Evolutionary conservation across 768 basidiomycete genomes (phyloP), one percentile per base, ranked within the genome.

Genomic region (Auricularia sp.): DNA sequence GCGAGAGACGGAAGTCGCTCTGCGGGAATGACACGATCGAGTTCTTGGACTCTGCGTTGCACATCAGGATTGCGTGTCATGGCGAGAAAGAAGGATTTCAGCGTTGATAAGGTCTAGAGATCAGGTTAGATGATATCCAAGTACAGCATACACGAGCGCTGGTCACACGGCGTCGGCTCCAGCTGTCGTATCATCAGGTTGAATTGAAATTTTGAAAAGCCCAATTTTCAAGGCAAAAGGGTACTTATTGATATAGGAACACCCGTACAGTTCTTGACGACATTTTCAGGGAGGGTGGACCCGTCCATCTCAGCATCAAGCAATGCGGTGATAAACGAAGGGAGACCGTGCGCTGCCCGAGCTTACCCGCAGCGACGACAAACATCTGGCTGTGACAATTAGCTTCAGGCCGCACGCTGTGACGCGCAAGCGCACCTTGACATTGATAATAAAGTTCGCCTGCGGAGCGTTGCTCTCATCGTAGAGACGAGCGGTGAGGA

Each of bases 31-130:
- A 82, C 77, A 58, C 67, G 68, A 70, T 86, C 84, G 47, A 86
- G 73, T 71, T 86, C 82, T 67, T 85, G 85, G 8, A 76, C 78
- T 70, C 77, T 80, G 66, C 72, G 74, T 62, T 81, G 78, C 16
- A 82, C 78, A 3, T 80, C 73, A 18, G 85, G 85, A 70, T 84
- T 70, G 36, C 81, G 74, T 56, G 81, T 73, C 82, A 85, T 84
- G 3, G 83, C 80, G 10, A 85, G 77, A 29, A 83, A 66, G 69
- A 85, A 84, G 3, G 78, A 76, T 47, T 79, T 75, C 45, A 85
- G 71, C 14, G 80, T 75, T 13, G 82, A 79, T 13, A 81, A 76
- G 2, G 82, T 85, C 85, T 86, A 42, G 14, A 3, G 18, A 18
- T 51, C 6, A 13, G 14, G 11, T 6, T 14, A 51, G 4, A 18